Evolutionary conservation across 139 green algal genomes (phyloP), one percentile per base, ranked within the genome.

Genomic region (Mesotaenium endlicherianum): DNA sequence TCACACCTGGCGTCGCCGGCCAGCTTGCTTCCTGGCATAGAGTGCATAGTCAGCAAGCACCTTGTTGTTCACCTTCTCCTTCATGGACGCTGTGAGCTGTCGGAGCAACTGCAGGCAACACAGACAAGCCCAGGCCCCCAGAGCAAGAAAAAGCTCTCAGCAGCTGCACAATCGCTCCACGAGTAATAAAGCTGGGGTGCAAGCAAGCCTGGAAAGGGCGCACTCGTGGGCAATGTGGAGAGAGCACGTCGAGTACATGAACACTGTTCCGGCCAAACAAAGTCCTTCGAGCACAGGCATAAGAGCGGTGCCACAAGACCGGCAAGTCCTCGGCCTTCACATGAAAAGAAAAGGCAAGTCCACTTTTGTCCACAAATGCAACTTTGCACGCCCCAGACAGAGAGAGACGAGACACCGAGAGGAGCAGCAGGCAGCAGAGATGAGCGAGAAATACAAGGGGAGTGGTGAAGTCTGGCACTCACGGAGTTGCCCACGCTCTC

Each of bases 61-160:
- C 64, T 74, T 8, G 64, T 16, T 74, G 64, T 74, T 74, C 64
- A 74, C 64, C 36, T 74, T 74, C 11, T 74, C 17, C 64, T 74
- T 40, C 64, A 74, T 74, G 64, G 11, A 26, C 14, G 8, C 14
- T 14, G 14, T 11, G 11, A 74, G 17, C 17, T 74, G 64, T 14
- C 14, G 11, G 11, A 74, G 11, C 14, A 74, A 14, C 64, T 74
- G 64, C 64, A 74, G 36, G 38, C 14, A 11, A 75, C 11, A 42
- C 34, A 43, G 11, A 11, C 11, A 75, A 75, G 14, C 8, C 8
- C 38, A 75, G 14, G 8, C 64, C 53, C 53, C 26, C 11, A 53
- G 64, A 43, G 16, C 11, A 75, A 11, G 38, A 14, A 75, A 11
- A 75, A 75, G 34, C 64, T 16, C 8, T 75, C 38, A 75, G 64